Conservation (phyloP, 768 basidiomycete genomes). For the Lenzites betulinus region DNA sequence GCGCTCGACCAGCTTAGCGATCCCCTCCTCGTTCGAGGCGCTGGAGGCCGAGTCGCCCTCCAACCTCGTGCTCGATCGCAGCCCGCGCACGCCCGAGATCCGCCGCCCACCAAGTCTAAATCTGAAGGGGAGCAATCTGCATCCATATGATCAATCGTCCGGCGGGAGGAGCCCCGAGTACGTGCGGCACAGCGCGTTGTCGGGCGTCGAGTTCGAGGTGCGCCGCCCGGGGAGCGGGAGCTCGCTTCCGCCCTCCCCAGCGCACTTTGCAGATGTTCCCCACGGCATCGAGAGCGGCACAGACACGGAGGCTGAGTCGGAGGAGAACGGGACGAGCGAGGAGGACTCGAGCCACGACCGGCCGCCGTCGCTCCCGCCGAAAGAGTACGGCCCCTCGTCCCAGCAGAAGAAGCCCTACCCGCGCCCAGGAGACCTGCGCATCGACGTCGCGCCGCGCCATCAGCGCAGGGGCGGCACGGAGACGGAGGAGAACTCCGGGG, state of each 20-base stretch:
- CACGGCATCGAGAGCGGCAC: slow-evolving; percentile 73
- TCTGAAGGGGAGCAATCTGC: slow-evolving; percentile 19
- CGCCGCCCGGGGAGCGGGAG: slow-evolving; percentile 39
- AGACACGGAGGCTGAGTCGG: slow-evolving; percentile 65
- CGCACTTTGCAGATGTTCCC: slow-evolving; percentile 69
- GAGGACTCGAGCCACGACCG: slow-evolving; percentile 3
- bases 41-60: slow-evolving; percentile 20
- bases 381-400: slow-evolving; percentile 7
- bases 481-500: slow-evolving; percentile 28
- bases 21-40: slow-evolving; percentile 21
- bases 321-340: slow-evolving; percentile 29
- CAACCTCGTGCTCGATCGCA: slow-evolving; percentile 13
- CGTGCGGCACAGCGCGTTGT: slow-evolving; percentile 21
- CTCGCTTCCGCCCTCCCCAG: slow-evolving; percentile 57
- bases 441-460: slow-evolving; percentile 38
- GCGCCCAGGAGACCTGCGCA: slow-evolving; percentile 25
- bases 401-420: not conserved
- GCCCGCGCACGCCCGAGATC: slow-evolving; percentile 1
- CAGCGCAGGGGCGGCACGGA: slow-evolving; percentile 39
- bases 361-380: slow-evolving; percentile 28
- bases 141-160: not conserved
- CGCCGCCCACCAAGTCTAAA: slow-evolving; percentile 20
- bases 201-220: slow-evolving; percentile 25
- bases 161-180: slow-evolving; percentile 11
- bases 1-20: slow-evolving; percentile 35